Percentiles rank a stretch among this genome's conserved stretches.
Conservation (phyloP, 345 rosid genomes). For the Rubroshorea leprosula region DNA sequence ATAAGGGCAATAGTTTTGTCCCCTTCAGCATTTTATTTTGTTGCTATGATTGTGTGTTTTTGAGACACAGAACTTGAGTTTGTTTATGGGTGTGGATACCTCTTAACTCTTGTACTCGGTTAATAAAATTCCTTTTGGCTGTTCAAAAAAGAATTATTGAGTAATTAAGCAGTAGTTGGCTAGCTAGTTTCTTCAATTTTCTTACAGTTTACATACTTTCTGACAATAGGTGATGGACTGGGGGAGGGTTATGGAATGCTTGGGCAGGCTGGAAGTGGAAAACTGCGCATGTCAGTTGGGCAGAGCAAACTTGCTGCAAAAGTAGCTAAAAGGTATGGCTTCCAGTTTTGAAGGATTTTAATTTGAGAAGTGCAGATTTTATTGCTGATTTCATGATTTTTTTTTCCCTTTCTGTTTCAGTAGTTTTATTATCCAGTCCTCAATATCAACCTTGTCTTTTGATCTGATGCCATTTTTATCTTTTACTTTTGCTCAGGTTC, state of each 20-base stretch:
- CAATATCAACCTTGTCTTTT: slow-evolving; percentile 3
- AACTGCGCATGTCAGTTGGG: not conserved
- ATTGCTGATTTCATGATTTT: not conserved
- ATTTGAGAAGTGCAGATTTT: not conserved
- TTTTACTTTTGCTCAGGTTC: slow-evolving; percentile 43
- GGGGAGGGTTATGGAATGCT: not conserved
- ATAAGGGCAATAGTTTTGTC: no score
- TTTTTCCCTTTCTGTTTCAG: not conserved
- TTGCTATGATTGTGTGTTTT: no score
- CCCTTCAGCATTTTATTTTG: no score
- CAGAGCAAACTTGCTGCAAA: slow-evolving; percentile 78
- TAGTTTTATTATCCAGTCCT: not conserved
- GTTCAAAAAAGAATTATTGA: no score
- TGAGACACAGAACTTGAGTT: no score
- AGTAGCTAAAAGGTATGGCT: slow-evolving; percentile 77
- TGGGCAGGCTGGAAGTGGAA: slow-evolving; percentile 68
- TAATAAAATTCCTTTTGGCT: no score
- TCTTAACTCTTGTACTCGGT: no score
- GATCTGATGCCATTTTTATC: slow-evolving; percentile 3
- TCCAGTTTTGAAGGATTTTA: not conserved
- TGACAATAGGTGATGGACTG: slow-evolving; percentile 10
- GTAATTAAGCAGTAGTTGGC: not conserved
- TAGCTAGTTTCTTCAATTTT: not conserved
- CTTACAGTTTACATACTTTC: slow-evolving; percentile 12
- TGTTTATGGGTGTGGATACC: no score